Base-by-base conservation (phyloP, 2,329 filamentous ascomycete species). In the Fusarium sp. region DNA sequence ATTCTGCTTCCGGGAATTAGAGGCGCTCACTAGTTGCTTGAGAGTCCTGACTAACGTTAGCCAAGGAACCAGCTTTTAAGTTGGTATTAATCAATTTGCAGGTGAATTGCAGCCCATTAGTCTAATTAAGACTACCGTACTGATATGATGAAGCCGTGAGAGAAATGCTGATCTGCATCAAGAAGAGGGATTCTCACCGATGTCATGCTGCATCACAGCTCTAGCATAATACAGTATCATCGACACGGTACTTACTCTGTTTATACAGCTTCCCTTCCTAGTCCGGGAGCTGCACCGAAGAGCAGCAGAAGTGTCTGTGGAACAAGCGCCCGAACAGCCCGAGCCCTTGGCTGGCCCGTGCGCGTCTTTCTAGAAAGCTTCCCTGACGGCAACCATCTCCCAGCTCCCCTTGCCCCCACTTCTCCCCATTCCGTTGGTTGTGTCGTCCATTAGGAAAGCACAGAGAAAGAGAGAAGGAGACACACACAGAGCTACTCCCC, bases 351-450 rank as follows among this genome's bases (percentile, higher is more conserved):
- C 8, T 63, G 75, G 67, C n/a, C 62, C 73, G 73, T 76, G 75
- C 75, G 16, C 46, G 12, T 53, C 66, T 51, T 76, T 76, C 75
- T 76, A 76, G 75, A 76, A 76, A 76, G 75, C 73, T 76, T 76
- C 75, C 68, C 67, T 75, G 59, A 57, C 61, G 66, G 70, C 70
- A 71, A 63, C 64, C 69, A 66, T 63, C 69, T 69, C 59, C 51
- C 54, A 64, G 58, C 70, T 64, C 59, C 42, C 59, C 59, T 49
- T 32, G 43, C 47, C 44, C 61, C 71, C 71, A 70, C 71, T 73
- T 71, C 67, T 63, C 62, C 56, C 67, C 67, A 73, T 73, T 71
- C 67, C 70, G 67, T 73, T 59, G 44, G 61, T 56, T 47, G 59
- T 32, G 53, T 52, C 32, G 34, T 52, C 52, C 59, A 56, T 60